Evolutionary conservation across 192 early-diverging fungal genomes (phyloP).

Genomic region (Rhizoclosmatium sp.): DNA sequence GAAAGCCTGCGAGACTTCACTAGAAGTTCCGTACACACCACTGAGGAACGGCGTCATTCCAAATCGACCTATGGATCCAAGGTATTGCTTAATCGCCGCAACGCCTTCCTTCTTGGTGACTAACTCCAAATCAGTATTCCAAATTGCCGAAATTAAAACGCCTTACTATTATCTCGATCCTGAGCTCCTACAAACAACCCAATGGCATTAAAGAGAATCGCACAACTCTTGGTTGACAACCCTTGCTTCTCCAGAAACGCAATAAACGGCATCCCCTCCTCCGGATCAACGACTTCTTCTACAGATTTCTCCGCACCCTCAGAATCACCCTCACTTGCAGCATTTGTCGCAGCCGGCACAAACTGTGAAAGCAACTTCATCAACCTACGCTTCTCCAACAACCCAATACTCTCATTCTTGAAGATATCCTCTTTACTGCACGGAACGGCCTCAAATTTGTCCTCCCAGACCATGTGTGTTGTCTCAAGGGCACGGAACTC

Average conservation of each 20-base stretch:
- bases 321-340: background rate
- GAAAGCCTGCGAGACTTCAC: constrained; percentile 90
- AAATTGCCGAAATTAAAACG: background rate
- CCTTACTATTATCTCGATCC: constrained; percentile 9
- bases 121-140: background rate
- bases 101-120: constrained; percentile 71
- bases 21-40: constrained; percentile 86
- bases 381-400: constrained; percentile 88
- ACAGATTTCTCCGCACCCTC: background rate
- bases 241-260: constrained; percentile 32
- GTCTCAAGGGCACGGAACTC: constrained; percentile 87
- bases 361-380: constrained; percentile 83
- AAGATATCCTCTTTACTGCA: constrained; percentile 94
- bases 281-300: constrained; percentile 8
- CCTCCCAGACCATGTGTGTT: constrained; percentile 62
- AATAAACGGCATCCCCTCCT: constrained; percentile 20
- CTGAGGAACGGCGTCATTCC: constrained; percentile 83
- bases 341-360: background rate
- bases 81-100: constrained; percentile 68
- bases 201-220: constrained; percentile 46
- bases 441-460: constrained; percentile 69
- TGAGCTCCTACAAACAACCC: constrained; percentile 32
- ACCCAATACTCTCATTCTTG: constrained; percentile 70
- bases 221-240: constrained; percentile 20
- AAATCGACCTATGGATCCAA: constrained; percentile 84